phyloP scores from a whole-genome alignment of 2,329 filamentous ascomycete genomes.

The Sporothrix sp. region DNA sequence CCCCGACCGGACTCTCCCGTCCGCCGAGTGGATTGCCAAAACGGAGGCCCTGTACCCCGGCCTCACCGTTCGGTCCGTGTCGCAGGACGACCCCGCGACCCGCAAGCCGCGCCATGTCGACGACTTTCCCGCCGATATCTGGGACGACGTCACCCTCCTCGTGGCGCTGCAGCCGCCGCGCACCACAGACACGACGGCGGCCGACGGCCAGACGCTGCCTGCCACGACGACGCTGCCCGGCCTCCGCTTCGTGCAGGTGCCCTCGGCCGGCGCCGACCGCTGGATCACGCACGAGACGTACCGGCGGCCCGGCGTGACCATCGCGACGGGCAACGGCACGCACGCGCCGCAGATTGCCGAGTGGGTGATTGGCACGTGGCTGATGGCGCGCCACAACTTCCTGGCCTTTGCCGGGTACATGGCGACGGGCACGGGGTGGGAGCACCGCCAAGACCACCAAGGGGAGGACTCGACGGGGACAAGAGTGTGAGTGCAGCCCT shows the following conservation, averaged over 20 bases:
- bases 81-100: conserved; percentile 11
- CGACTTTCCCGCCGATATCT: conserved; percentile 23
- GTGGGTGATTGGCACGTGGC: conserved; percentile 24
- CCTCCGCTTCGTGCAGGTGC: conserved; percentile 36
- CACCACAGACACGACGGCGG: not conserved
- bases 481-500: conserved; percentile 24
- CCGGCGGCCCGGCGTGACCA: conserved; percentile 26
- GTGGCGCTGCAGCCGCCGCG: conserved; percentile 26
- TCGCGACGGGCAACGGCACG: conserved; percentile 33
- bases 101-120: conserved; percentile 16
- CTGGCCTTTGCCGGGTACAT: conserved; percentile 2
- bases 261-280: conserved; percentile 34
- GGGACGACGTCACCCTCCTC: conserved; percentile 34
- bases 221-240: conserved; percentile 19
- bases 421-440: conserved; percentile 16
- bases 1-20: conserved; percentile 20
- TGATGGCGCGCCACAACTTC: conserved; percentile 22
- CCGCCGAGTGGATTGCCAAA: conserved; percentile 27
- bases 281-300: conserved; percentile 30
- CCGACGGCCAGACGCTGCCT: conserved; percentile 16
- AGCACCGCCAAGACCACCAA: not conserved
- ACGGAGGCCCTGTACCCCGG: conserved; percentile 28
- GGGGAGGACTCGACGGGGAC: conserved; percentile 25
- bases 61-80: conserved; percentile 29
- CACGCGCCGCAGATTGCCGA: conserved; percentile 31